Percentiles rank a stretch among this genome's conserved stretches.
phyloP scores from a whole-genome alignment of 2,329 filamentous ascomycete species.

The Neofusicoccum kwambonambiense region DNA sequence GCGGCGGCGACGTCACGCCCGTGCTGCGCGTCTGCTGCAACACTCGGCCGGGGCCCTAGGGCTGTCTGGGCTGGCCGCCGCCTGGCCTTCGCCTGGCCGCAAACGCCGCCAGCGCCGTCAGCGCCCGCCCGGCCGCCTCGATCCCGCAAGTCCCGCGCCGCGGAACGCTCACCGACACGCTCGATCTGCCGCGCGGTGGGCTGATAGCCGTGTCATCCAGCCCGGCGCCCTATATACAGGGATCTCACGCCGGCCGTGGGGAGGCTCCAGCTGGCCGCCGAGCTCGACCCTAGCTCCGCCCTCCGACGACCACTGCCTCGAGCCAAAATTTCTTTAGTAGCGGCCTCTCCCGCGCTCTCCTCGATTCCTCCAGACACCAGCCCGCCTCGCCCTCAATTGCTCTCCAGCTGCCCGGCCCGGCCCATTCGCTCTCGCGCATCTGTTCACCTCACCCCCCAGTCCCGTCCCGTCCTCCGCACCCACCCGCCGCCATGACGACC shows the following conservation, averaged over 20 bases:
- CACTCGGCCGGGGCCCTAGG: background rate
- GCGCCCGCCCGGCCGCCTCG: background rate
- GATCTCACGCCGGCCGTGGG: background rate
- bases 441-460: too few species aligned
- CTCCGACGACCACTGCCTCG: background rate
- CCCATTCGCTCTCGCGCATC: too few species aligned
- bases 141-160: background rate
- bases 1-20: background rate
- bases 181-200: slow-evolving; percentile 2
- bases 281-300: slow-evolving; percentile 1
- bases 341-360: background rate
- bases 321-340: slow-evolving; percentile 9
- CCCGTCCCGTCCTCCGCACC: background rate
- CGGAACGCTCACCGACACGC: slow-evolving; percentile 11
- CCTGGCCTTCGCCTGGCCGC: background rate
- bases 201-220: slow-evolving; percentile 12
- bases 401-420: too few species aligned
- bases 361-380: background rate
- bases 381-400: too few species aligned
- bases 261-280: background rate
- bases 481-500: slow-evolving; percentile 58
- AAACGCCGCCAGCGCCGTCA: background rate
- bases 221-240: background rate
- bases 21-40: background rate
- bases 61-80: background rate